Evolutionary conservation across 805 yeast species (phyloP).

Genomic region (Metschnikowia colocasiae): DNA sequence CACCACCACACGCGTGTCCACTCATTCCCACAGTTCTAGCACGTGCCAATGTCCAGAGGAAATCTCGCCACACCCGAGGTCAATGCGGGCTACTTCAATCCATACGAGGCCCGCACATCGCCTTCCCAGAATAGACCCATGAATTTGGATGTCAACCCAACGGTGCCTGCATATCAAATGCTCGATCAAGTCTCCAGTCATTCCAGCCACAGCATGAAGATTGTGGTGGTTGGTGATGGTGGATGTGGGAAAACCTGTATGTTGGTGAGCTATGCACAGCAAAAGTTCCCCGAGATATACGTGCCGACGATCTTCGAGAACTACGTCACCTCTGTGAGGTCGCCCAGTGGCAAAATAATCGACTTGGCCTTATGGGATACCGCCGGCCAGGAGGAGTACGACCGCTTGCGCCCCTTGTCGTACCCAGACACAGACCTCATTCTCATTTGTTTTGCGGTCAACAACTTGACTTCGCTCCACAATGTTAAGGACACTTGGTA

Average conservation of each 20-base stretch:
- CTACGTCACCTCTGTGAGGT: conserved; percentile 60
- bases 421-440: conserved; percentile 77
- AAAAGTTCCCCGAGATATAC: conserved; percentile 65
- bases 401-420: conserved; percentile 70
- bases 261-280: conserved; percentile 62
- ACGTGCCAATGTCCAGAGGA: conserved; percentile 9
- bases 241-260: conserved; percentile 89
- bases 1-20: neutral
- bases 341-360: conserved; percentile 75
- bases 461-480: conserved; percentile 56
- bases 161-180: conserved; percentile 33
- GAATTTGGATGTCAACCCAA: conserved; percentile 28
- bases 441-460: conserved; percentile 72
- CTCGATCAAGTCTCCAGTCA: conserved; percentile 21
- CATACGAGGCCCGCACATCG: conserved; percentile 17
- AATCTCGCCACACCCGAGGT: conserved; percentile 14
- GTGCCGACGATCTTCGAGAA: conserved; percentile 85
- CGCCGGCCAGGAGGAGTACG: conserved; percentile 87
- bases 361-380: conserved; percentile 85
- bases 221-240: conserved; percentile 86
- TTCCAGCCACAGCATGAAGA: conserved; percentile 39
- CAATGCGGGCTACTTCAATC: conserved; percentile 17
- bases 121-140: conserved; percentile 18
- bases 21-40: neutral
- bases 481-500: conserved; percentile 81